Percentiles rank a stretch among this genome's conserved stretches.
Evolutionary conservation across 495 filamentous ascomycete genomes (phyloP).

Genomic region (Xylaria acuta): DNA sequence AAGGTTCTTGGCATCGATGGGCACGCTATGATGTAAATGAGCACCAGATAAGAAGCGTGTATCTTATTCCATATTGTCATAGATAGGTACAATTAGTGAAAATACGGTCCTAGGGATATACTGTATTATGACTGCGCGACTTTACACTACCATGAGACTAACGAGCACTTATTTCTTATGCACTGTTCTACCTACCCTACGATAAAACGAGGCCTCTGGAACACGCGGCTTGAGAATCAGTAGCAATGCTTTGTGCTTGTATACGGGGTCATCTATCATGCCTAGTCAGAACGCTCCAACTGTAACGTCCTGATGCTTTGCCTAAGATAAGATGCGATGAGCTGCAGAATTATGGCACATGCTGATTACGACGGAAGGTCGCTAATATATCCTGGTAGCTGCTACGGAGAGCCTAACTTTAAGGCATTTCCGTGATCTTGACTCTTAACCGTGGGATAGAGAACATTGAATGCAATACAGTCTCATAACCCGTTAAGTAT

Average conservation of each 20-base stretch:
- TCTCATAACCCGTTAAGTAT: neutral
- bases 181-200: neutral
- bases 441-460: neutral
- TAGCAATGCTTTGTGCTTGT: neutral
- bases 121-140: neutral
- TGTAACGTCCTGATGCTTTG: neutral
- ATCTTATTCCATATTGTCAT: neutral
- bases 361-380: neutral
- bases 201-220: neutral
- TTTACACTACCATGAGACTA: neutral
- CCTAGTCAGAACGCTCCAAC: neutral
- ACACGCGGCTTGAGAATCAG: neutral
- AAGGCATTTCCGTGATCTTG: neutral
- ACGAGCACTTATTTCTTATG: neutral
- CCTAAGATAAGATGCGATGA: neutral
- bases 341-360: neutral
- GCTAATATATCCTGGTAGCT: neutral
- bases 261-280: neutral
- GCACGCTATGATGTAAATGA: conserved; percentile 54
- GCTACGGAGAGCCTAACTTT: neutral
- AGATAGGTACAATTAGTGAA: neutral
- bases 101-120: neutral
- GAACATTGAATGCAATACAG: neutral
- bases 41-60: neutral
- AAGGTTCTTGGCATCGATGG: conserved; percentile 59